A percentile compares a stretch with the other conserved stretches of the same genome.
phyloP scores from a whole-genome alignment of 1,284 basidiomycete species.

The Neolentinus lepideus region DNA sequence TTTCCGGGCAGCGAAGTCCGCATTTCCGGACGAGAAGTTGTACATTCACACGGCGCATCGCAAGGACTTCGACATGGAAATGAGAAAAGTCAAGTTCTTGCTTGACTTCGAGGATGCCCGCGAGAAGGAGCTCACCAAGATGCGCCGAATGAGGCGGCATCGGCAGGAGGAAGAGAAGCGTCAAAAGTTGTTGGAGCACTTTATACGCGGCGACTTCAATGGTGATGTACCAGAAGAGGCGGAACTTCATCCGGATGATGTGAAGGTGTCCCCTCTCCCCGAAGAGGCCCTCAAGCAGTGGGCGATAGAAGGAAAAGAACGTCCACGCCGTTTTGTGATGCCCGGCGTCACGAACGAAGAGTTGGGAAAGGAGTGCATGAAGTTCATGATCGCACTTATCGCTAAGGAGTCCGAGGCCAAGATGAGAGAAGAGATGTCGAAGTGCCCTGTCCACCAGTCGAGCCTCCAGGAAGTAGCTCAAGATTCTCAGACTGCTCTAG shows the following conservation, averaged over 20 bases:
- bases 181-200: conserved; percentile 25
- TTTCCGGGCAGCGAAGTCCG: conserved; percentile 40
- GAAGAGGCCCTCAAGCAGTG: conserved; percentile 3
- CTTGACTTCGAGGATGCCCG: conserved; percentile 29
- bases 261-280: conserved; percentile 15
- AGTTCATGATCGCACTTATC: background rate
- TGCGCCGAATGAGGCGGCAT: background rate
- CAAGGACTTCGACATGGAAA: conserved; percentile 41
- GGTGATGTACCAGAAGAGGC: conserved; percentile 22
- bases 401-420: background rate
- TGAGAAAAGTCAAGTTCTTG: conserved; percentile 47
- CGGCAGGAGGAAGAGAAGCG: conserved; percentile 4
- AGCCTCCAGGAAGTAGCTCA: background rate
- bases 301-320: background rate
- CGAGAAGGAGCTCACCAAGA: conserved; percentile 12
- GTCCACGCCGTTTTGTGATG: background rate
- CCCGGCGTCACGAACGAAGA: background rate
- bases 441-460: background rate
- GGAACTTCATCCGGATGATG: conserved; percentile 11
- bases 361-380: background rate
- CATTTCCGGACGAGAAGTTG: conserved; percentile 27
- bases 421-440: too few species aligned
- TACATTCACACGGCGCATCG: conserved; percentile 28
- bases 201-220: conserved; percentile 23
- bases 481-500: too few species aligned